A percentile compares a stretch with the other conserved stretches of the same genome.
Conservation (phyloP, 805 yeast species). For the Debaryomyces maramus region DNA sequence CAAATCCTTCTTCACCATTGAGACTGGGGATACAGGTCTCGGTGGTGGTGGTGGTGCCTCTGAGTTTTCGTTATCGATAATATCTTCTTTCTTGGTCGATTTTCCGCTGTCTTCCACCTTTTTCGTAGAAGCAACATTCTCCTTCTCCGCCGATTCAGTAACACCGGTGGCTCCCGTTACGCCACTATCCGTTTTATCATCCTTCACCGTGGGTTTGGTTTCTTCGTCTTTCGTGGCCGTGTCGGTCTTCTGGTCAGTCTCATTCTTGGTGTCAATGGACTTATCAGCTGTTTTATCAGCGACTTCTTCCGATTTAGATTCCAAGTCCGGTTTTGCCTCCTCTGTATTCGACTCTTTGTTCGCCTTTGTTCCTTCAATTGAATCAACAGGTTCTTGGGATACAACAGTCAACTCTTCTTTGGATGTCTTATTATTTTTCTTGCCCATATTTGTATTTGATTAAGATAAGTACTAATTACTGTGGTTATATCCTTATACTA, state of each 20-base stretch:
- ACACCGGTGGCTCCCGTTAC: not conserved
- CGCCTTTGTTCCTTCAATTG: slow-evolving; percentile 15
- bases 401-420: slow-evolving; percentile 29
- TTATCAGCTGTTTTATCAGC: not conserved
- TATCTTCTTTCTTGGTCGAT: slow-evolving; percentile 6
- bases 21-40: slow-evolving; percentile 64
- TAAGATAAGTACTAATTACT: not conserved
- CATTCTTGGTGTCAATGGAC: not conserved
- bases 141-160: slow-evolving; percentile 3
- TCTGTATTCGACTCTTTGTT: not conserved
- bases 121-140: slow-evolving; percentile 6
- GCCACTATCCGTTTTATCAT: not conserved
- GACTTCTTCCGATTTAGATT: not conserved
- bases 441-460: slow-evolving; percentile 1
- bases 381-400: slow-evolving; percentile 34
- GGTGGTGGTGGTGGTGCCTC: slow-evolving; percentile 39
- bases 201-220: not conserved
- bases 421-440: slow-evolving; percentile 6
- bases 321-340: slow-evolving; percentile 4
- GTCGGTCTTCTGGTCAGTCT: not conserved
- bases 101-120: not conserved
- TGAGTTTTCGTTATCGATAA: slow-evolving; percentile 5
- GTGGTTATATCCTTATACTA: too few relatives aligned
- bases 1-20: slow-evolving; percentile 57
- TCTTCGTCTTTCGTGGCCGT: not conserved